Conservation (phyloP, 306 rosid genomes). For the Vicia villosa region DNA sequence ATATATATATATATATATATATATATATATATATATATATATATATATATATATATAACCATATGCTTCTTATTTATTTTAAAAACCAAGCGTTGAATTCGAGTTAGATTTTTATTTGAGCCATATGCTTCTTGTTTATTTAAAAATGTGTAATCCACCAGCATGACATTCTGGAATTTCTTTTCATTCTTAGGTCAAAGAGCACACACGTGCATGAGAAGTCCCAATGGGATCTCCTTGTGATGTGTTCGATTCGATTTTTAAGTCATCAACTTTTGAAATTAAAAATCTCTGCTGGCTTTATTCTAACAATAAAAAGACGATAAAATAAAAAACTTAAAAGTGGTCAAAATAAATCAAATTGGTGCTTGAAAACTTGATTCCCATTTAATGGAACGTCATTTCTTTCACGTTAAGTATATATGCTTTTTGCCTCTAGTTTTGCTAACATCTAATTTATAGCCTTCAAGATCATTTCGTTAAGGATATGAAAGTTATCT, state of each 20-base stretch:
- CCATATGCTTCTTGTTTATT: neutral
- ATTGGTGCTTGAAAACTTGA: slow-evolving; percentile 23
- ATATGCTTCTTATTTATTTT: no score
- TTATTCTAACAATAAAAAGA: neutral
- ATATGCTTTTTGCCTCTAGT: slow-evolving; percentile 31
- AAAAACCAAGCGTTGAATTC: no score
- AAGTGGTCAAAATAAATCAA: neutral
- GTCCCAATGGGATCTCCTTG: no score
- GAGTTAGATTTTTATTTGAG: no score
- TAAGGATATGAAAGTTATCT: neutral
- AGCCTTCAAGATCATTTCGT: neutral
- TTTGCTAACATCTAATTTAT: slow-evolving; percentile 18
- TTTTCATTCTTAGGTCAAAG: neutral
- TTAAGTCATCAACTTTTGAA: neutral
- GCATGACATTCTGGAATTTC: slow-evolving; percentile 4
- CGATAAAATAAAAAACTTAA: neutral
- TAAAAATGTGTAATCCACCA: neutral
- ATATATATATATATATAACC: no score
- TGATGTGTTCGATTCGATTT: slow-evolving; percentile 32
- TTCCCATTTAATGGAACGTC: neutral
- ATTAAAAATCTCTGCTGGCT: neutral
- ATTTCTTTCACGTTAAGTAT: slow-evolving; percentile 18
- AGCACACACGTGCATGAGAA: slow-evolving; percentile 18
- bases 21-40: no score
- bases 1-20: no score